phyloP scores from a whole-genome alignment of 805 yeast species.

The Yamadazyma kitorensis region DNA sequence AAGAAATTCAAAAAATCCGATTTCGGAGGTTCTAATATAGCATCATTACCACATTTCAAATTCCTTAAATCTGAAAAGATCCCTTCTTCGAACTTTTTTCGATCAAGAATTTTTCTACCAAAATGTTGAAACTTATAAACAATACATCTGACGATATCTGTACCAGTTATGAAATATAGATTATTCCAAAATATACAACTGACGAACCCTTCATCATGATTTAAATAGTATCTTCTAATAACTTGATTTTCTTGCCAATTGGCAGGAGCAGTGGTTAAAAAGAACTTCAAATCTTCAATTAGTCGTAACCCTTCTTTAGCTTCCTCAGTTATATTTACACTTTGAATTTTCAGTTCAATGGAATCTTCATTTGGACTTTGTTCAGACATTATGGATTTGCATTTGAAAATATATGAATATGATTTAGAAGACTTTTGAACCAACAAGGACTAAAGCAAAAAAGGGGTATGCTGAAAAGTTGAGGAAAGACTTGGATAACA shows the following conservation, averaged over 20 bases:
- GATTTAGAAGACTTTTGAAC: no score
- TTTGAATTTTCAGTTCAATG: slow-evolving; percentile 5
- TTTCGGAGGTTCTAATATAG: slow-evolving; percentile 82
- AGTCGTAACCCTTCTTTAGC: slow-evolving; percentile 51
- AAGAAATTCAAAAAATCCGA: slow-evolving; percentile 81
- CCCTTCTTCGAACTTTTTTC: slow-evolving; percentile 96
- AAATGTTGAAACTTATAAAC: slow-evolving; percentile 85
- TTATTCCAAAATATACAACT: slow-evolving; percentile 91
- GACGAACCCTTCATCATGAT: slow-evolving; percentile 89
- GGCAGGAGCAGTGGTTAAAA: slow-evolving; percentile 90
- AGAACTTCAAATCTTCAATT: slow-evolving; percentile 78
- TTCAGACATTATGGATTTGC: no score
- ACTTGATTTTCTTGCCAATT: slow-evolving; percentile 89
- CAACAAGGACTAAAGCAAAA: no score
- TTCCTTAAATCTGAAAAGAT: slow-evolving; percentile 87
- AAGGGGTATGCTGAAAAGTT: no score
- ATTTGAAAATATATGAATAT: no score
- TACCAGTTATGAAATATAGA: slow-evolving; percentile 87
- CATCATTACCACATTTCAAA: slow-evolving; percentile 82
- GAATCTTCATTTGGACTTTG: no score
- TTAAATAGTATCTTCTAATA: slow-evolving; percentile 78
- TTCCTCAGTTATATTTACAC: slow-evolving; percentile 11
- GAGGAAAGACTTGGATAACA: no score
- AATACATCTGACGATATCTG: slow-evolving; percentile 91
- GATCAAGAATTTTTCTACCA: slow-evolving; percentile 79